A percentile compares a stretch with the other conserved stretches of the same genome.
phyloP scores from a whole-genome alignment of 2,329 filamentous ascomycete species.

The Epichloe coenophiala region DNA sequence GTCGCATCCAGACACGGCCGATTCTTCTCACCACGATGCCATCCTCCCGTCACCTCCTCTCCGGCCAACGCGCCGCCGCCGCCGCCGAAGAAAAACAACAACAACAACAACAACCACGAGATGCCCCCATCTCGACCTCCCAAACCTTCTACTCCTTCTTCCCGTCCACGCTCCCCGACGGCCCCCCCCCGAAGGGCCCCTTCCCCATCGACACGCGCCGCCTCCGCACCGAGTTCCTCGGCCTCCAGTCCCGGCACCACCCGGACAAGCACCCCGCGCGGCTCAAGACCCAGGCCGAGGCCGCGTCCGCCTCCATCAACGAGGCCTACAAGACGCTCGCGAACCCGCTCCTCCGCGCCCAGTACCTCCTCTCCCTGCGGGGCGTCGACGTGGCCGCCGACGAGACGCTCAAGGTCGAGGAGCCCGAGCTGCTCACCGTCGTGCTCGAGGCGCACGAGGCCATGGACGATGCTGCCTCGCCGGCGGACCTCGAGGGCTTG shows the following conservation, averaged over 20 bases:
- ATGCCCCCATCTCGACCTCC: background rate
- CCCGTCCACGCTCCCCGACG: slow-evolving; percentile 59
- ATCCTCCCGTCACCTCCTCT: background rate
- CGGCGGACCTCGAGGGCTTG: slow-evolving; percentile 49
- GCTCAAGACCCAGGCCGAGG: slow-evolving; percentile 53
- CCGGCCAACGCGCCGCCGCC: background rate
- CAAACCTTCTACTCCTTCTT: slow-evolving; percentile 77
- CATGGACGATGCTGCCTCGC: slow-evolving; percentile 56
- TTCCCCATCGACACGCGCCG: slow-evolving; percentile 60
- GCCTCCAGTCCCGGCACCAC: slow-evolving; percentile 64
- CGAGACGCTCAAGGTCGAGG: slow-evolving; percentile 57
- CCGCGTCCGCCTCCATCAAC: slow-evolving; percentile 72
- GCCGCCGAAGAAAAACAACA: too few relatives aligned
- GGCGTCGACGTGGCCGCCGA: slow-evolving; percentile 71
- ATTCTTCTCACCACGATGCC: background rate
- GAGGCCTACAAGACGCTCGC: slow-evolving; percentile 78
- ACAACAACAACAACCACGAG: background rate
- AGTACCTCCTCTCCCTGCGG: slow-evolving; percentile 66
- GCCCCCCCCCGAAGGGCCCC: slow-evolving; percentile 62
- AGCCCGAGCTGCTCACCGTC: slow-evolving; percentile 56
- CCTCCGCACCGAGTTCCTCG: slow-evolving; percentile 75
- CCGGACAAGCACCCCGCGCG: slow-evolving; percentile 51
- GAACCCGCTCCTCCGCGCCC: slow-evolving; percentile 68
- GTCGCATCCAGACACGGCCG: background rate
- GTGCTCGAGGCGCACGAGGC: slow-evolving; percentile 69